Evolutionary conservation across 768 basidiomycete genomes (phyloP).

Genomic region (Neoboletus brunneissimus): DNA sequence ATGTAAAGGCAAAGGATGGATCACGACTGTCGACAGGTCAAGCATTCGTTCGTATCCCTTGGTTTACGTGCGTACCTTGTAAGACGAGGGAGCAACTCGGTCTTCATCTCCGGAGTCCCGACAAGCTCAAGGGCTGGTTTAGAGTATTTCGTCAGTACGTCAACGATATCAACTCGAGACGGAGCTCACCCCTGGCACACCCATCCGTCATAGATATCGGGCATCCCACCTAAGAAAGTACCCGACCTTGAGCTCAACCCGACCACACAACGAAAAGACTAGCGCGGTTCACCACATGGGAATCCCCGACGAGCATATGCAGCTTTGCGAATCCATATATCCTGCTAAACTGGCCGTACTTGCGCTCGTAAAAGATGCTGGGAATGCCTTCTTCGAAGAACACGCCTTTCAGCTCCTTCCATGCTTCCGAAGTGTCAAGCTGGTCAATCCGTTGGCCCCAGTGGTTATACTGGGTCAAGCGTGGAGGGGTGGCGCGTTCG

Average conservation of each 20-base stretch:
- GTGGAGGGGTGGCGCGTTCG: constrained; percentile 45
- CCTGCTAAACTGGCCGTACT: constrained; percentile 58
- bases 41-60: neutral
- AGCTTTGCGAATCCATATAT: constrained; percentile 65
- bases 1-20: constrained; percentile 58
- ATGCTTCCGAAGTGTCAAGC: constrained; percentile 69
- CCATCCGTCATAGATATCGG: constrained; percentile 83
- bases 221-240: constrained; percentile 53
- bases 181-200: constrained; percentile 50
- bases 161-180: neutral
- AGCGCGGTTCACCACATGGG: constrained; percentile 48
- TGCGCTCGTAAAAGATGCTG: constrained; percentile 65
- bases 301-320: constrained; percentile 59
- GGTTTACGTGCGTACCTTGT: constrained; percentile 44
- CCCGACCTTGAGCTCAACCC: neutral
- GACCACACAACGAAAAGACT: neutral
- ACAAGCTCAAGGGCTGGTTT: constrained; percentile 57
- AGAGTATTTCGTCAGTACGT: neutral
- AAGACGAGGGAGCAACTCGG: constrained; percentile 55
- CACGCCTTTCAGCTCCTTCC: constrained; percentile 63
- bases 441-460: constrained; percentile 67
- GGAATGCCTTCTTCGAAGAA: constrained; percentile 66
- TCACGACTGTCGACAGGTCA: constrained; percentile 47
- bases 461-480: constrained; percentile 67
- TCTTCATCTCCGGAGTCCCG: constrained; percentile 59